Conservation (phyloP, 257 asterid species). For the Salvia hispanica region DNA sequence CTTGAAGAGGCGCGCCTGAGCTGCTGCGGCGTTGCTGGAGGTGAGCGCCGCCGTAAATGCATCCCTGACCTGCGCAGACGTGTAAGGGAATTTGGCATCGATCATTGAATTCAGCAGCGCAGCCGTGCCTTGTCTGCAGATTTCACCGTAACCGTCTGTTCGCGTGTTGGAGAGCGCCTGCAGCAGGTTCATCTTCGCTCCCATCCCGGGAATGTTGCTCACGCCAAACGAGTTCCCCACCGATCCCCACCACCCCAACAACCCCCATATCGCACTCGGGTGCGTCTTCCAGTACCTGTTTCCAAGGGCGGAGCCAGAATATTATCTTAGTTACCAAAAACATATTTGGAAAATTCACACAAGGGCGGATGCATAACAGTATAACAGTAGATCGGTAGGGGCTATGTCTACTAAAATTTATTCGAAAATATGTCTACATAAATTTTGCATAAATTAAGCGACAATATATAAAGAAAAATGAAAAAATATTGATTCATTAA, state of each 20-base stretch:
- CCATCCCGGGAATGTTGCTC: slow-evolving; percentile 44
- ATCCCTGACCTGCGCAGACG: slow-evolving; percentile 63
- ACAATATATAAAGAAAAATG: too few relatives aligned
- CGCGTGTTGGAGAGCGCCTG: slow-evolving; percentile 73
- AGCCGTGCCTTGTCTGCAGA: slow-evolving; percentile 90
- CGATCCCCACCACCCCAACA: slow-evolving; percentile 61
- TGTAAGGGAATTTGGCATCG: slow-evolving; percentile 55
- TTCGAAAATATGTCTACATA: too few relatives aligned
- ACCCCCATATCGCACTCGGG: slow-evolving; percentile 55
- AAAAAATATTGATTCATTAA: too few relatives aligned
- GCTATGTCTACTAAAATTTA: too few relatives aligned
- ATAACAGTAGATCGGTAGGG: too few relatives aligned
- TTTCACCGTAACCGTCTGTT: slow-evolving; percentile 65
- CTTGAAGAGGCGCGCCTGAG: slow-evolving; percentile 77
- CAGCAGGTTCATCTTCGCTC: slow-evolving; percentile 47
- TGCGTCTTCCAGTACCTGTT: slow-evolving; percentile 64
- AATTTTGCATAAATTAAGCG: background rate
- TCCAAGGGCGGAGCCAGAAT: too few relatives aligned
- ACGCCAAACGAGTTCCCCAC: slow-evolving; percentile 52
- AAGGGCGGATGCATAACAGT: background rate
- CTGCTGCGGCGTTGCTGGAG: slow-evolving; percentile 70
- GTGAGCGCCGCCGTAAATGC: slow-evolving; percentile 59
- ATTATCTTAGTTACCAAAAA: too few relatives aligned
- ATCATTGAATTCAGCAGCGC: slow-evolving; percentile 79
- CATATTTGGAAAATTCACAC: too few relatives aligned